Evolutionary conservation across 164 flowering plant species (phyloP), one percentile per base, ranked within the genome.

Genomic region (Sextonia rubra): DNA sequence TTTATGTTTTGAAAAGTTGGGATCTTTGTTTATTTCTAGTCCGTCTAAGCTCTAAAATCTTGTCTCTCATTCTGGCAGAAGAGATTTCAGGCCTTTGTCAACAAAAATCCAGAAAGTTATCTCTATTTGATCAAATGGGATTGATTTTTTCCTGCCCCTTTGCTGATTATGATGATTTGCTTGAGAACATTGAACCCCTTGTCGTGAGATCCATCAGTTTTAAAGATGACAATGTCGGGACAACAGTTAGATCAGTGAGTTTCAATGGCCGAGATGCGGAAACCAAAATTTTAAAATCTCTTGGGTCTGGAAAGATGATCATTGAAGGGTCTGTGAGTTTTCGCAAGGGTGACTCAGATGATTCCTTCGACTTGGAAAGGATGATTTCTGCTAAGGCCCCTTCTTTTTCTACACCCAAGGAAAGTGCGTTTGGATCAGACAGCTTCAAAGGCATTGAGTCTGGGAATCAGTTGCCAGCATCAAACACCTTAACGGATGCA

Each of bases 261-360:
- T 88, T 88, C 80, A 83, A 86, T 8, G 78, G 81, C 25, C 77
- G 64, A 64, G 83, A 84, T 66, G 71, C 78, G 1, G 88, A 86
- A 62, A 79, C 88, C 8, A 78, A 80, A 4, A 83, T 89, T 17
- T 25, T 82, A 80, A 86, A 81, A 79, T 75, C 76, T 20, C 6
- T 37, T 22, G 76, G 74, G 66, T 71, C 78, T 20, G 74, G 80
- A 20, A 73, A 75, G 68, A 72, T 80, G 77, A 37, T 80, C 52
- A 22, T 80, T n/a, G 82, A 82, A 77, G 80, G 84, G 69, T 86
- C 92, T 62, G 83, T 87, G 66, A 86, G 92, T 76, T 85, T 86
- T 24, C 83, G 78, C 75, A 76, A 74, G 47, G 75, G 75, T 60
- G 82, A 85, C 9, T 60, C 29, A 1, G 49, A 75, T 47, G 49